Percentiles rank a stretch among this genome's conserved stretches.
phyloP scores from a whole-genome alignment of 2,329 filamentous ascomycete genomes.

The Elsinoe arachidis region DNA sequence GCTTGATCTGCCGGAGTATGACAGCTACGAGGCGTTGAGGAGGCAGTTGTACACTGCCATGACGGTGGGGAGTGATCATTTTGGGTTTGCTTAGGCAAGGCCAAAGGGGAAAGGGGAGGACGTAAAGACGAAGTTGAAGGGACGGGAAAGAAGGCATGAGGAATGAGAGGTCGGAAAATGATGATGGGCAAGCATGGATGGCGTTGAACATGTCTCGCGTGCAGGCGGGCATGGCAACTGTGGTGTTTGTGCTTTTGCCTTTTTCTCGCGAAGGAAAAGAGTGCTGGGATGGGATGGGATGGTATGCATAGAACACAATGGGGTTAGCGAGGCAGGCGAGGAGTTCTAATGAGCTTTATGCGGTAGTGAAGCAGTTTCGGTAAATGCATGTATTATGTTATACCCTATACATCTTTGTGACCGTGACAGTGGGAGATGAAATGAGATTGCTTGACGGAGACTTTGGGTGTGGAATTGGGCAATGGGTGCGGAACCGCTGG shows the following conservation, averaged over 20 bases:
- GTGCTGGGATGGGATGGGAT: neutral
- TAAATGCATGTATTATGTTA: too few species aligned
- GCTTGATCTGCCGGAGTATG: constrained; percentile 96
- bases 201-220: constrained; percentile 4
- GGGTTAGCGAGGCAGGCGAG: neutral
- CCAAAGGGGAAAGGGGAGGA: neutral
- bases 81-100: constrained; percentile 75
- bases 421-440: too few species aligned
- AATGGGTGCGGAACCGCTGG: too few species aligned
- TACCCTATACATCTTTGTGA: too few species aligned
- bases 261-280: neutral
- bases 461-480: too few species aligned
- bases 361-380: neutral
- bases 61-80: constrained; percentile 94
- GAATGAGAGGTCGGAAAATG: neutral
- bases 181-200: neutral
- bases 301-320: neutral
- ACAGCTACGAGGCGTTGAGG: constrained; percentile 84
- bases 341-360: neutral
- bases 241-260: neutral
- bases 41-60: constrained; percentile 89
- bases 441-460: too few species aligned
- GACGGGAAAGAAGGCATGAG: neutral
- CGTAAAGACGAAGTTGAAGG: neutral
- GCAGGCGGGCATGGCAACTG: constrained; percentile 9